Percentiles rank a stretch among this genome's conserved stretches.
Conservation (phyloP, 441 rosid genomes). For the Populus hybrid region DNA sequence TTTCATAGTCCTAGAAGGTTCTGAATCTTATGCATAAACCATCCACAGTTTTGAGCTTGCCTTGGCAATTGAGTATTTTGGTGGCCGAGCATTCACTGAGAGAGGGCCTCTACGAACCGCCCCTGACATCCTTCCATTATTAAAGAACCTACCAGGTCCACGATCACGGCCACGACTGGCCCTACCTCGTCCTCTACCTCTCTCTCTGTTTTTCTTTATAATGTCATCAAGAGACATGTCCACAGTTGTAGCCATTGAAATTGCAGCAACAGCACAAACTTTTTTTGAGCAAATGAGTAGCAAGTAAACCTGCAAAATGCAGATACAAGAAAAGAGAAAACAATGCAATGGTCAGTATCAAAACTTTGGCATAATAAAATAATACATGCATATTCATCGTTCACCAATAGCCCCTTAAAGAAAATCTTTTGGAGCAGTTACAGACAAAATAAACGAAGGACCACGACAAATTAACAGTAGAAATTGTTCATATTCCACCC, state of each 20-base stretch:
- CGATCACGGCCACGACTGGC: constrained; percentile 58
- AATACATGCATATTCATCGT: not conserved
- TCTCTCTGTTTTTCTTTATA: constrained; percentile 62
- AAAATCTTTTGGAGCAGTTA: not conserved
- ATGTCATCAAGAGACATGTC: constrained; percentile 92
- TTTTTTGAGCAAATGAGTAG: not conserved
- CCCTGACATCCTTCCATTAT: constrained; percentile 67
- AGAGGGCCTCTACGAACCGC: constrained; percentile 75
- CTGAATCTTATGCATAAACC: constrained; percentile 43
- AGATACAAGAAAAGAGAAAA: not conserved
- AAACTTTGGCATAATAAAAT: not conserved
- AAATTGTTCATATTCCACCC: too few species aligned
- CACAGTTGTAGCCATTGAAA: constrained; percentile 56
- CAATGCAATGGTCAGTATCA: not conserved
- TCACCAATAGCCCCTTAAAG: not conserved
- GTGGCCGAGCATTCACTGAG: constrained; percentile 61
- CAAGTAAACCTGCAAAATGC: constrained; percentile 12
- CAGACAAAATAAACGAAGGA: too few species aligned
- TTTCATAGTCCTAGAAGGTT: constrained; percentile 39
- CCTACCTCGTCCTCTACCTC: constrained; percentile 60
- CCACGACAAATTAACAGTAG: too few species aligned
- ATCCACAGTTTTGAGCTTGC: constrained; percentile 84
- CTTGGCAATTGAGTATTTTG: constrained; percentile 72
- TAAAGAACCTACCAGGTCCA: constrained; percentile 37
- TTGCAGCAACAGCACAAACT: constrained; percentile 8